Conservation (phyloP, 2,329 filamentous ascomycete species). For the Cladophialophora exuberans region DNA sequence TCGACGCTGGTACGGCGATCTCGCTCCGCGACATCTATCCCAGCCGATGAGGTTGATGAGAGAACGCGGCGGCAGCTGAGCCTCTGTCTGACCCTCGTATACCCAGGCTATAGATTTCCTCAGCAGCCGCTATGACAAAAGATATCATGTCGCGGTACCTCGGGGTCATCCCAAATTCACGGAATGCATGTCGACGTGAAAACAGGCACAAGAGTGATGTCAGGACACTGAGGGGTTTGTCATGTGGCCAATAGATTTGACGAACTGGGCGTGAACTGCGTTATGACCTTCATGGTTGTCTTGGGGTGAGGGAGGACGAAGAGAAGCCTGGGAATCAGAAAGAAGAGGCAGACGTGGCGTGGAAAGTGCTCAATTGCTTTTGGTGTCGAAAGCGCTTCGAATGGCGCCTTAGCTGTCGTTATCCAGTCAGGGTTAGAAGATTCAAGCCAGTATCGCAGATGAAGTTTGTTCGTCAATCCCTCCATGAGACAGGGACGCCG, state of each 20-base stretch:
- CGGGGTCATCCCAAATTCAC: too few species aligned
- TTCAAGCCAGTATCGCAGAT: neutral
- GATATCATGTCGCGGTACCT: too few species aligned
- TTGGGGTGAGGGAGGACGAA: conserved; percentile 16
- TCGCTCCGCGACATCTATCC: too few species aligned
- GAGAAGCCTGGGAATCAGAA: conserved; percentile 14
- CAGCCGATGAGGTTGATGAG: too few species aligned
- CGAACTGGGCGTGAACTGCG: conserved; percentile 32
- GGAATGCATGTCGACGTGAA: conserved; percentile 44
- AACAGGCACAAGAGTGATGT: conserved; percentile 39
- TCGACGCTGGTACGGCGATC: too few species aligned
- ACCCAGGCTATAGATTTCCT: too few species aligned
- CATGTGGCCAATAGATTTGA: conserved; percentile 45
- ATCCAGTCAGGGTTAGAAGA: neutral
- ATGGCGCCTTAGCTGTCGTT: neutral
- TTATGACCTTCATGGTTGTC: conserved; percentile 16
- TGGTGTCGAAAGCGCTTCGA: neutral
- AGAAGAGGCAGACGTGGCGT: conserved; percentile 32
- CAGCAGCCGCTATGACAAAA: too few species aligned
- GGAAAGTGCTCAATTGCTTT: conserved; percentile 33
- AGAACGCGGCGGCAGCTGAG: too few species aligned
- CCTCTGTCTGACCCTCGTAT: too few species aligned
- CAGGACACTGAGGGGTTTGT: conserved; percentile 44
- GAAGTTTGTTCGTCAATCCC: neutral
- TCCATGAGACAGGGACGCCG: too few species aligned